Base-by-base conservation (phyloP, 2,329 filamentous ascomycete genomes). In the Neofusicoccum cordaticola region DNA sequence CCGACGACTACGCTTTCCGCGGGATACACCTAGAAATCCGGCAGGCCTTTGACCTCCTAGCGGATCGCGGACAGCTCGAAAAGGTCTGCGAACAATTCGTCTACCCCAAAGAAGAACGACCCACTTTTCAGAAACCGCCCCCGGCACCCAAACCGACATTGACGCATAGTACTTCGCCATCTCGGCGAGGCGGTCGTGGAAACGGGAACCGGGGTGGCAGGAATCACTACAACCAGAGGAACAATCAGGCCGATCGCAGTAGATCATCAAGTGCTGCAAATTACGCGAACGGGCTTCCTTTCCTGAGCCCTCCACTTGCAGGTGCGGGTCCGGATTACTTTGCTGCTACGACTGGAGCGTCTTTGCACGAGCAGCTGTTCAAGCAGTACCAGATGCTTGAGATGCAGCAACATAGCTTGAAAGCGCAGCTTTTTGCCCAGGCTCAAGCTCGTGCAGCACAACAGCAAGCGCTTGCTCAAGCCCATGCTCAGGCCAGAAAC, bases 1-100 rank as follows among this genome's bases (percentile, higher is more conserved):
- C 93, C 8, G 95, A 99, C 74, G 93, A 97, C 74, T 96, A 91
- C 48, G 94, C 95, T 0, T 97, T 97, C 78, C 87, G 90, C 58
- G 95, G 95, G 1, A 85, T 99, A 35, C 95, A 99, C 75, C 78
- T 92, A 69, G 95, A 99, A 78, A 82, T 99, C 57, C 88, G 95
- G 67, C 86, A 93, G 69, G 95, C 95, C 0, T 98, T 97, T 74
- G 90, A 93, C 65, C 79, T 92, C 63, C 86, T 97, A 17, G 87
- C 90, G 1, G 85, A 90, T 48, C 78, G 77, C 60, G 91, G 88
- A 22, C 92, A 95, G 70, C 83, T 99, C 50, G 86, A 88, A 4
- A 88, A 92, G 71, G 93, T 90, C 74, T 97, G 93, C 76, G 91
- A 96, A 74, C 87, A 94, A 74, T 99, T 89, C 72, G 87, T 91